These are phyloP conservation scores for Alectoria sarmentosa DNA, from an alignment of 495 filamentous ascomycete genomes.

Conservation along the genomic window DNA sequence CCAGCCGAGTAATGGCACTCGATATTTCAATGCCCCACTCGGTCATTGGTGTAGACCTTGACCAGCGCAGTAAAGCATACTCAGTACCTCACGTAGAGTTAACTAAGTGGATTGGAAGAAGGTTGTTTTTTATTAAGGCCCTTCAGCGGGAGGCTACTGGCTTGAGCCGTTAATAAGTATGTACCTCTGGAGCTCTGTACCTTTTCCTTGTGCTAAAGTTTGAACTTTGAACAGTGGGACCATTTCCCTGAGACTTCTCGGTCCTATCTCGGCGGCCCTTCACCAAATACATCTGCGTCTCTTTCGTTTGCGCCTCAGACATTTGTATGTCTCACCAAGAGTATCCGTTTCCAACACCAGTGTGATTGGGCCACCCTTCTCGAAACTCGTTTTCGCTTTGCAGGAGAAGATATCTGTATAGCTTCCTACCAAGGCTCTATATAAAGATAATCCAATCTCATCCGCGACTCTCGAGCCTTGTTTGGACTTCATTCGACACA, in stretches of 20 bases:
- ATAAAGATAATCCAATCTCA: background rate
- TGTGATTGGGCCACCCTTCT: background rate
- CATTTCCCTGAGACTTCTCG: background rate
- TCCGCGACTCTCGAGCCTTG: slow-evolving; percentile 2
- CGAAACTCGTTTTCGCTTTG: background rate
- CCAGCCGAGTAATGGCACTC: background rate
- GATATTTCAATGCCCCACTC: background rate
- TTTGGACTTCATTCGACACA: background rate
- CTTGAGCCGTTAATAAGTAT: background rate
- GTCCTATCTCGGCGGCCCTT: slow-evolving; percentile 12
- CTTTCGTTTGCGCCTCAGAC: slow-evolving; percentile 8
- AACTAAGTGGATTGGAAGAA: background rate
- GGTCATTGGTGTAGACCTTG: slow-evolving; percentile 6
- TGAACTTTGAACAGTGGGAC: slow-evolving; percentile 7
- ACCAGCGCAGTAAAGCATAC: background rate
- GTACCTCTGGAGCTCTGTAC: background rate
- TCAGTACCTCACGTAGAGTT: background rate
- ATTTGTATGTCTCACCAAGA: background rate
- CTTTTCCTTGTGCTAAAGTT: background rate
- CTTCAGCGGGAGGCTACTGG: slow-evolving; percentile 1
- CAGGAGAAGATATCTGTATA: background rate
- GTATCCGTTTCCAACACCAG: background rate
- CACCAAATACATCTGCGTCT: slow-evolving; percentile 9
- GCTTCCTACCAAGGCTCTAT: background rate
- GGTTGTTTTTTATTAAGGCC: background rate